Conservation (phyloP, 2,329 filamentous ascomycete species). For the Endocalyx cinctus region DNA sequence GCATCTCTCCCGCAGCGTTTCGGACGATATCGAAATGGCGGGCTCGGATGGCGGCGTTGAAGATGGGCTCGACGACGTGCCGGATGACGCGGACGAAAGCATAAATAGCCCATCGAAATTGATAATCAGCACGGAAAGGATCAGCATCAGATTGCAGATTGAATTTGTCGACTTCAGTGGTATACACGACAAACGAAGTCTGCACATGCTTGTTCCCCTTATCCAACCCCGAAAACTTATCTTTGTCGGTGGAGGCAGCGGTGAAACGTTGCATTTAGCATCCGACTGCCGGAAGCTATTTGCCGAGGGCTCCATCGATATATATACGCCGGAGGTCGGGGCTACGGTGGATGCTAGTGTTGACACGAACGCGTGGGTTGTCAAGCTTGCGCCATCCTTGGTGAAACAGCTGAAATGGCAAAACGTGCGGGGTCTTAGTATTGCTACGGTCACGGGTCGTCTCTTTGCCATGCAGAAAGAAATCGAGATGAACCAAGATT, state of each 20-base stretch:
- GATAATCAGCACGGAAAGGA: conserved; percentile 55
- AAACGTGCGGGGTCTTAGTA: conserved; percentile 80
- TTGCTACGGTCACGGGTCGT: conserved; percentile 86
- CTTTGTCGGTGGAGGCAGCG: conserved; percentile 73
- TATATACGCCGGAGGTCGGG: conserved; percentile 78
- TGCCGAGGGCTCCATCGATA: conserved; percentile 55
- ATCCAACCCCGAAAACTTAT: conserved; percentile 94
- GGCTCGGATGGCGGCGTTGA: conserved; percentile 35
- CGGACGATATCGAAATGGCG: conserved; percentile 43
- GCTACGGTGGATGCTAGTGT: conserved; percentile 81
- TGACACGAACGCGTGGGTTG: conserved; percentile 95
- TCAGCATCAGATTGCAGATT: conserved; percentile 70
- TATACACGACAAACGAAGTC: conserved; percentile 85
- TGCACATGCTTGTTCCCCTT: conserved; percentile 91
- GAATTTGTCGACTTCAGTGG: conserved; percentile 90
- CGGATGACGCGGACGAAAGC: conserved; percentile 49
- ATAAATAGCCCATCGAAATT: conserved; percentile 69
- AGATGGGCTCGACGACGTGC: conserved; percentile 56
- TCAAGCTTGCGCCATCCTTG: conserved; percentile 80
- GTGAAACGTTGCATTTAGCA: conserved; percentile 76
- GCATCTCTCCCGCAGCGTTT: conserved; percentile 37
- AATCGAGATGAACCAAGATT: conserved; percentile 26
- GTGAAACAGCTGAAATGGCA: conserved; percentile 92
- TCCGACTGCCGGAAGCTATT: conserved; percentile 71
- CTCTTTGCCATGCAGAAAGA: conserved; percentile 37